phyloP scores from a whole-genome alignment of 1,284 basidiomycete species.

The Bjerkandera adusta region DNA sequence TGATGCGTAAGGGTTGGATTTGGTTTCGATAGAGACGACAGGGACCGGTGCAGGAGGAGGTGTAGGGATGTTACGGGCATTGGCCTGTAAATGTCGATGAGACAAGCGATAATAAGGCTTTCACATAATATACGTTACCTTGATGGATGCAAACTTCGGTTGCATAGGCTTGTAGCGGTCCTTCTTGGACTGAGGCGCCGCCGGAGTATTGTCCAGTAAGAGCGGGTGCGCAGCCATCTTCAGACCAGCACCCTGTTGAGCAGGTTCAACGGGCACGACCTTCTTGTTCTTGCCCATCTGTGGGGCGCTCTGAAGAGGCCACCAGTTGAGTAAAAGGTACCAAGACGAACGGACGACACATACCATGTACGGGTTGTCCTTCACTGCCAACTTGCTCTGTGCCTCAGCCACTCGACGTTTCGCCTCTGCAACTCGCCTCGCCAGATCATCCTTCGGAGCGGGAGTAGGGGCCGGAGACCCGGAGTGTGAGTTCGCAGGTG shows the following conservation, averaged over 20 bases:
- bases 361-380: slow-evolving; percentile 84
- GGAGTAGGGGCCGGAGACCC: slow-evolving; percentile 37
- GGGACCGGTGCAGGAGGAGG: slow-evolving; percentile 54
- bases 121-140: slow-evolving; percentile 39
- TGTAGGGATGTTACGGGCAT: slow-evolving; percentile 67
- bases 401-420: slow-evolving; percentile 78
- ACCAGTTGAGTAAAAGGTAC: neutral
- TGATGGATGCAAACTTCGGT: slow-evolving; percentile 94
- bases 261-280: slow-evolving; percentile 49
- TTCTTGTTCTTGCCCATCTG: slow-evolving; percentile 54
- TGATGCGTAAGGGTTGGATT: slow-evolving; percentile 74
- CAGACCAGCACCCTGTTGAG: slow-evolving; percentile 78
- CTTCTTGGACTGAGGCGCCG: slow-evolving; percentile 73
- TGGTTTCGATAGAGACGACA: slow-evolving; percentile 36
- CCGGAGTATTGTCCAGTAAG: slow-evolving; percentile 61
- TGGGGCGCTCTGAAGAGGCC: slow-evolving; percentile 23
- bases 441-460: slow-evolving; percentile 60
- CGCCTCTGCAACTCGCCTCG: slow-evolving; percentile 73
- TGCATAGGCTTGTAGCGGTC: slow-evolving; percentile 95
- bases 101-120: neutral
- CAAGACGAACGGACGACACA: slow-evolving; percentile 20
- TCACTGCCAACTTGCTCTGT: slow-evolving; percentile 67
- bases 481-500: slow-evolving; percentile 24
- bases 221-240: slow-evolving; percentile 91
- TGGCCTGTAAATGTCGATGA: slow-evolving; percentile 45